phyloP scores from a whole-genome alignment of 805 yeast genomes.

The Yarrowia hollandica region DNA sequence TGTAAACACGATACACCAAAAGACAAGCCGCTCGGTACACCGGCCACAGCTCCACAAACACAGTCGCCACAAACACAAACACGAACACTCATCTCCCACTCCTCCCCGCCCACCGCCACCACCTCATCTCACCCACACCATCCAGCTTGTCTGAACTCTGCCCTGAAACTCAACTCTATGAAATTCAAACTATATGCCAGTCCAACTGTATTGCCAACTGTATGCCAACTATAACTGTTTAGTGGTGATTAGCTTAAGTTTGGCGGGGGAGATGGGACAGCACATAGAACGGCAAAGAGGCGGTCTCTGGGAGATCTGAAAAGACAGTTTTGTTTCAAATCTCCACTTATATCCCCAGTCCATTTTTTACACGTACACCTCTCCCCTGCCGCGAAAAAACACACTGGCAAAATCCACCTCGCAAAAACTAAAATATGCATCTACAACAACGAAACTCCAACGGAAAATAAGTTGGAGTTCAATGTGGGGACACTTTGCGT shows the following conservation, averaged over 20 bases:
- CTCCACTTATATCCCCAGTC: no score
- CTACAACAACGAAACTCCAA: slow-evolving; percentile 26
- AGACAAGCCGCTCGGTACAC: no score
- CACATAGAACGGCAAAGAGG: background rate
- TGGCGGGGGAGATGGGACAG: background rate
- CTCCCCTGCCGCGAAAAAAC: background rate
- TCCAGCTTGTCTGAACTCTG: slow-evolving; percentile 23
- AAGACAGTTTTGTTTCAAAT: background rate
- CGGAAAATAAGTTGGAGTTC: slow-evolving; percentile 20
- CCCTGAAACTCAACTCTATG: slow-evolving; percentile 29
- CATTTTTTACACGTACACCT: background rate
- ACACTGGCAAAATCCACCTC: background rate
- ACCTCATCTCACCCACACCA: background rate
- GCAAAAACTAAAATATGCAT: background rate
- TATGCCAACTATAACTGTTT: slow-evolving; percentile 23
- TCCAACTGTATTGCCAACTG: slow-evolving; percentile 14
- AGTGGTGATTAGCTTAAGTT: slow-evolving; percentile 17
- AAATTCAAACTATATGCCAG: slow-evolving; percentile 25
- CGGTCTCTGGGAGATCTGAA: background rate
- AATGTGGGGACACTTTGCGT: background rate
- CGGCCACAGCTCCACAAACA: no score
- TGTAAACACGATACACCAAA: no score
- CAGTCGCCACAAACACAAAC: no score
- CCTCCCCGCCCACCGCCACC: no score
- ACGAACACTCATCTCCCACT: no score